Evolutionary conservation across 2,329 filamentous ascomycete species (phyloP), one percentile per base, ranked within the genome.

Genomic region (Sarocladium oryzae): DNA sequence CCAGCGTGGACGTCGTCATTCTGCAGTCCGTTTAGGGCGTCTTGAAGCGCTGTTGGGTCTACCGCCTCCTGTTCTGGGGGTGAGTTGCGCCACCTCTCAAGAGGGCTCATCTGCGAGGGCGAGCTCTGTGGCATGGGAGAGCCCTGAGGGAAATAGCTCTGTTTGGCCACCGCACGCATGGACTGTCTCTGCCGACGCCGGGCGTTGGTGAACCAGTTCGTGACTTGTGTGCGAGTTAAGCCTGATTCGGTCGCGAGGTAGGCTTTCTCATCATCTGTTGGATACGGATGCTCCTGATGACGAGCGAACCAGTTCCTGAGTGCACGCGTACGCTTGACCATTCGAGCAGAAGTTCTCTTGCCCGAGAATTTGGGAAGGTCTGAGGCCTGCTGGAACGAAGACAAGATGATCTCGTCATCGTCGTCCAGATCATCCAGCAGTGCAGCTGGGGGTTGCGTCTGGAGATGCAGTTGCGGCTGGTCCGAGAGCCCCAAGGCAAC

Each of bases 141-240:
- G 13, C 46, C 46, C 24, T 26, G 33, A 5, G 46, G 30, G 21
- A 49, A 49, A 16, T 36, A 49, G 20, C 33, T 32, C 11, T 36
- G 46, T n/a, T 37, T 49, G 30, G 32, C 20, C 18, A 26, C 33
- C 5, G 33, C 21, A 4, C 46, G 30, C 28, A 24, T 21, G 11
- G 46, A 37, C 18, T 49, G 43, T 20, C 32, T 33, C 37, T 76
- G 70, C 1, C 74, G 72, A 7, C 75, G 68, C 18, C 75, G 66
- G 1, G 73, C 73, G 55, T 78, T 78, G 20, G 73, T 68, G 55
- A 78, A 77, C 74, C 74, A 78, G 49, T 74, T 75, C 20, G 69
- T 61, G 2, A 77, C 68, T 30, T 75, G 71, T 2, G 66, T 71
- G 48, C 63, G 63, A 18, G 68, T 75, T 15, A 77, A 65, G 1